phyloP scores from a whole-genome alignment of 2,329 filamentous ascomycete genomes.

The Huntiella bhutanensis region DNA sequence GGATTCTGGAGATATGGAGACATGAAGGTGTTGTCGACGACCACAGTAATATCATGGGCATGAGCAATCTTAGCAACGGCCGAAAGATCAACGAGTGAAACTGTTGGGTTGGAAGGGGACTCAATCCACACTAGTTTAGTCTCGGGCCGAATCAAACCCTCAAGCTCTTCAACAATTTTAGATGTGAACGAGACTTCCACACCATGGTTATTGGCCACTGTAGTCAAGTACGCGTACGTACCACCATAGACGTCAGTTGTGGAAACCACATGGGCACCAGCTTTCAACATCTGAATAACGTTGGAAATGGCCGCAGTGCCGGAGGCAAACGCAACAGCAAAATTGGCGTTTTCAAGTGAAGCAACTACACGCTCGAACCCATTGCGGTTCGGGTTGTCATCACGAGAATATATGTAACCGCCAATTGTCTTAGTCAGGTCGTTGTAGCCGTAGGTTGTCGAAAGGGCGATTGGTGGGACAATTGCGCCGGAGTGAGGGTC shows the following conservation, averaged over 20 bases:
- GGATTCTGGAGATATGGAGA: slow-evolving; percentile 95
- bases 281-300: slow-evolving; percentile 79
- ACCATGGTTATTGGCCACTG: slow-evolving; percentile 85
- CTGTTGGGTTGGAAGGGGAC: slow-evolving; percentile 81
- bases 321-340: slow-evolving; percentile 85
- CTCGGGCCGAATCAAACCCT: slow-evolving; percentile 62
- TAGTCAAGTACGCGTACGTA: slow-evolving; percentile 96
- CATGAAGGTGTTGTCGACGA: slow-evolving; percentile 97
- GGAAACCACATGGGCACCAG: slow-evolving; percentile 83
- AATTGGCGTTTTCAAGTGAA: slow-evolving; percentile 76
- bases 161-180: slow-evolving; percentile 74
- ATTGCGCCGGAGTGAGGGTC: slow-evolving; percentile 86
- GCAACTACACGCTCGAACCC: slow-evolving; percentile 89
- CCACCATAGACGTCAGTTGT: slow-evolving; percentile 96
- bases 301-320: slow-evolving; percentile 86
- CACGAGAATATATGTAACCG: slow-evolving; percentile 80
- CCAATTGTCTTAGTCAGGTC: slow-evolving; percentile 75
- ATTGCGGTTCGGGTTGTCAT: slow-evolving; percentile 81
- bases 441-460: slow-evolving; percentile 84
- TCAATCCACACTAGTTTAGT: slow-evolving; percentile 98
- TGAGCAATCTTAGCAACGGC: slow-evolving; percentile 70
- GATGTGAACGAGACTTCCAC: slow-evolving; percentile 90
- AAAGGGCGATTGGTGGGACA: slow-evolving; percentile 88
- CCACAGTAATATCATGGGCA: slow-evolving; percentile 72
- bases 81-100: slow-evolving; percentile 80